Evolutionary conservation across 192 early-diverging fungal genomes (phyloP), one percentile per base, ranked within the genome.

Genomic region (Phycomyces nitens): DNA sequence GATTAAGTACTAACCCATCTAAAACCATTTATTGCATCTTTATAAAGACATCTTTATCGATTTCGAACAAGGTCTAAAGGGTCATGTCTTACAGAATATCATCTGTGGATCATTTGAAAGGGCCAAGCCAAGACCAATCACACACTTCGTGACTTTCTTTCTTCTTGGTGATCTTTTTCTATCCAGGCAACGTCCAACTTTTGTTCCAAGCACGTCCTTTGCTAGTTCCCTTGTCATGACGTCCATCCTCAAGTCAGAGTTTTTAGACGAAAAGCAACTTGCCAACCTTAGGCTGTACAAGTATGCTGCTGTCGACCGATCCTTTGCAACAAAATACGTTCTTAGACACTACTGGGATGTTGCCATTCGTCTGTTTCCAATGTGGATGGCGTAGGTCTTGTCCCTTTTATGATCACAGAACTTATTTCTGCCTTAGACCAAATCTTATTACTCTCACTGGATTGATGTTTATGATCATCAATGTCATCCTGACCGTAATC

Each of bases 401-500:
- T 23, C 41, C 44, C 3, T n/a, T 11, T 3, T 18, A 14, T 18
- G 15, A 47, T 47, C 44, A n/a, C 44, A 47, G 15, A 47, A 18
- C 29, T 18, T 39, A 42, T 64, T 40, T 22, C 58, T 52, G 22
- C 12, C 23, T 2, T 43, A 89, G 87, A 34, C 92, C 95, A 24
- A 97, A 97, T 75, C 80, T 92, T 58, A 92, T 97, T 64, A 97
- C 95, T 5, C 82, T 95, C 57, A 80, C 87, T 42, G 95, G 95
- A 21, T 82, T 95, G 38, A 52, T 90, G 22, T 91, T 89, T 63
- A 87, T 97, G 20, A 70, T 93, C 16, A 64, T 80, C 62, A 94
- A 93, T 69, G 63, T 95, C 42, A 53, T 77, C 41, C 79, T 85
- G 39, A 77, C 86, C 59, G 81, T 89, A 44, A 79, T 86, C 60